phyloP scores from a whole-genome alignment of 257 asterid species.

The Ballota nigra region DNA sequence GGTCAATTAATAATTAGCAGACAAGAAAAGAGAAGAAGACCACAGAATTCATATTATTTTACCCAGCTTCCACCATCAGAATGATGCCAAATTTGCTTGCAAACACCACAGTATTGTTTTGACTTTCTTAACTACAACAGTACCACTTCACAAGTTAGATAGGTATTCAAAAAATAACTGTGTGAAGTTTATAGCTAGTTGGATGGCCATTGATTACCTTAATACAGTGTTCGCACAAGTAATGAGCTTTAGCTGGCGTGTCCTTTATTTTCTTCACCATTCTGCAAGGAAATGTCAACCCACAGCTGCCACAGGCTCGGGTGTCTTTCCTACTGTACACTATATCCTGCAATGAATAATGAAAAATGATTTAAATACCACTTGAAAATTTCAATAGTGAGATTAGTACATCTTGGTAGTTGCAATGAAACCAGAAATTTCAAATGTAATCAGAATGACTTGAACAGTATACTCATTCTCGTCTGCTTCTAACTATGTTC shows the following conservation, averaged over 20 bases:
- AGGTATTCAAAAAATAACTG: constrained; percentile 14
- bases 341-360: constrained; percentile 45
- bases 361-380: constrained; percentile 17
- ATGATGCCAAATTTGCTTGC: constrained; percentile 89
- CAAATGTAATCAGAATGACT: constrained; percentile 12
- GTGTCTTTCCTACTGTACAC: constrained; percentile 45
- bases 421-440: constrained; percentile 2
- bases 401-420: constrained; percentile 2
- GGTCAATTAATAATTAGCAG: background rate
- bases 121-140: constrained; percentile 65
- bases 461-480: background rate
- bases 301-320: constrained; percentile 73
- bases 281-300: constrained; percentile 55
- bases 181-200: constrained; percentile 11
- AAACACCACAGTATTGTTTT: constrained; percentile 86
- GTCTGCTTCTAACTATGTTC: background rate
- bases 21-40: constrained; percentile 19
- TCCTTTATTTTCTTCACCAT: constrained; percentile 63
- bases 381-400: constrained; percentile 18
- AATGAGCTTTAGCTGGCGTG: constrained; percentile 36
- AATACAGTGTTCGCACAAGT: constrained; percentile 74
- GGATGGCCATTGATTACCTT: constrained; percentile 52
- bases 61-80: constrained; percentile 99
- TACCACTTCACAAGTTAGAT: constrained; percentile 22
- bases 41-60: constrained; percentile 31